A percentile compares a stretch with the other conserved stretches of the same genome.
Evolutionary conservation across 352 stramenopile species (phyloP).

Genomic region (Globisporangium spinosum): DNA sequence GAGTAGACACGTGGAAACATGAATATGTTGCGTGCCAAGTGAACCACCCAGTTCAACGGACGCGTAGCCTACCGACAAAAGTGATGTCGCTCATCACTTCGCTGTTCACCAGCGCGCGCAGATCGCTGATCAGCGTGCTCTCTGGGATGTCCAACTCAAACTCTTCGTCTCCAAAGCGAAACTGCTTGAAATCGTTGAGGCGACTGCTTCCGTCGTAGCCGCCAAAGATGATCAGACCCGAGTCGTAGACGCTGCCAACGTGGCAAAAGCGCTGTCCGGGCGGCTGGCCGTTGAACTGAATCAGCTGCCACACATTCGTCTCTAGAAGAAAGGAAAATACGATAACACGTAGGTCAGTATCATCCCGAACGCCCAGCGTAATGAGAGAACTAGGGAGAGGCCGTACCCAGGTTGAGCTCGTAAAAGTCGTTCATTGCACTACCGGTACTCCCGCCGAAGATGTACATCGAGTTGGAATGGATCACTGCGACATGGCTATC

Average conservation of each 20-base stretch:
- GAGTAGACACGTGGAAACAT: neutral
- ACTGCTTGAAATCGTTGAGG: slow-evolving; percentile 95
- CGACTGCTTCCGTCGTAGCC: slow-evolving; percentile 95
- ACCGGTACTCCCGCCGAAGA: slow-evolving; percentile 94
- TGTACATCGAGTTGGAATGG: slow-evolving; percentile 92
- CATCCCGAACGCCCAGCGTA: neutral
- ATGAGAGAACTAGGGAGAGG: neutral
- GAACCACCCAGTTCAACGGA: no score
- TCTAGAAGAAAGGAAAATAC: slow-evolving; percentile 27
- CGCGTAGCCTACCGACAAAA: slow-evolving; percentile 59
- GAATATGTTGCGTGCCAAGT: no score
- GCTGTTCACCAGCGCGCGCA: slow-evolving; percentile 77
- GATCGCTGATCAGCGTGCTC: slow-evolving; percentile 69
- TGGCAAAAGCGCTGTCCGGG: slow-evolving; percentile 96
- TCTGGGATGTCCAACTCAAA: slow-evolving; percentile 85
- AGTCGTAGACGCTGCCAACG: slow-evolving; percentile 91
- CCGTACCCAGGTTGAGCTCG: slow-evolving; percentile 85
- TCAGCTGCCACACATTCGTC: slow-evolving; percentile 61
- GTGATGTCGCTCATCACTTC: slow-evolving; percentile 88
- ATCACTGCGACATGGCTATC: slow-evolving; percentile 96
- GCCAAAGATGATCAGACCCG: slow-evolving; percentile 92
- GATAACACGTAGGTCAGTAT: neutral
- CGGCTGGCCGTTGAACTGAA: slow-evolving; percentile 73
- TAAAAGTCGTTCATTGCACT: slow-evolving; percentile 98
- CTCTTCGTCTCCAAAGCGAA: slow-evolving; percentile 79